These are phyloP conservation scores for Limonium bicolor DNA, from an alignment of 148 eudicot species.

Conservation along the genomic window DNA sequence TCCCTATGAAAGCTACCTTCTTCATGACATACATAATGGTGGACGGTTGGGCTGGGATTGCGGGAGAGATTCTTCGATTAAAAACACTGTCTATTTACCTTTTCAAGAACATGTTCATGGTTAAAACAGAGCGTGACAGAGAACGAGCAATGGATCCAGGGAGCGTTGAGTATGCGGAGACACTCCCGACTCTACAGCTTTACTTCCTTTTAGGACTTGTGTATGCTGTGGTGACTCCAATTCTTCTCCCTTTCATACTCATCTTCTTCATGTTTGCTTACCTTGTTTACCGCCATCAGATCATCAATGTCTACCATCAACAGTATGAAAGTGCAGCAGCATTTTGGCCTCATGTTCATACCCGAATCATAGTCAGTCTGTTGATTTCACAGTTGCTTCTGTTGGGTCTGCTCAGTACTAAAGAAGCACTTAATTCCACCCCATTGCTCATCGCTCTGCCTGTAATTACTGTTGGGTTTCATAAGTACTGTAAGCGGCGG, in stretches of 20 bases:
- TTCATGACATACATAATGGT: slow-evolving; percentile 97
- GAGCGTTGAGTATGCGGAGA: slow-evolving; percentile 65
- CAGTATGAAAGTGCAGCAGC: slow-evolving; percentile 83
- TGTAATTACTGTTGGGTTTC: slow-evolving; percentile 66
- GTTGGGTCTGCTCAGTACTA: slow-evolving; percentile 80
- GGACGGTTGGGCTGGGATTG: slow-evolving; percentile 96
- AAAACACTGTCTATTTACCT: slow-evolving; percentile 72
- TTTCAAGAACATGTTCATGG: slow-evolving; percentile 85
- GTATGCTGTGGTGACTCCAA: slow-evolving; percentile 82
- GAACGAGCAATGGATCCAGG: slow-evolving; percentile 84
- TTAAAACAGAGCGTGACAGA: slow-evolving; percentile 86
- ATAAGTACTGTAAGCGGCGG: slow-evolving; percentile 78
- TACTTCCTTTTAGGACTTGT: slow-evolving; percentile 89
- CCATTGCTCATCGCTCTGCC: slow-evolving; percentile 76
- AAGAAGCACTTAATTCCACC: slow-evolving; percentile 80
- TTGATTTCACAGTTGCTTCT: slow-evolving; percentile 82
- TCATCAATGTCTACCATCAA: slow-evolving; percentile 87
- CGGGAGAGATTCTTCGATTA: slow-evolving; percentile 79
- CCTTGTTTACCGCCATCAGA: slow-evolving; percentile 91
- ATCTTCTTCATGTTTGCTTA: slow-evolving; percentile 83
- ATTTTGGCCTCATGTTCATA: slow-evolving; percentile 97
- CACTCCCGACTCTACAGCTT: slow-evolving; percentile 73
- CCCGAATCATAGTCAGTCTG: slow-evolving; percentile 78
- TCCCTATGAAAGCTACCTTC: slow-evolving; percentile 97
- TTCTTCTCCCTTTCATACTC: slow-evolving; percentile 78